A percentile compares a stretch with the other conserved stretches of the same genome.
These are phyloP conservation scores for Juncus inflexus DNA, from an alignment of 176 grass and related monocot species.

Conservation along the genomic window DNA sequence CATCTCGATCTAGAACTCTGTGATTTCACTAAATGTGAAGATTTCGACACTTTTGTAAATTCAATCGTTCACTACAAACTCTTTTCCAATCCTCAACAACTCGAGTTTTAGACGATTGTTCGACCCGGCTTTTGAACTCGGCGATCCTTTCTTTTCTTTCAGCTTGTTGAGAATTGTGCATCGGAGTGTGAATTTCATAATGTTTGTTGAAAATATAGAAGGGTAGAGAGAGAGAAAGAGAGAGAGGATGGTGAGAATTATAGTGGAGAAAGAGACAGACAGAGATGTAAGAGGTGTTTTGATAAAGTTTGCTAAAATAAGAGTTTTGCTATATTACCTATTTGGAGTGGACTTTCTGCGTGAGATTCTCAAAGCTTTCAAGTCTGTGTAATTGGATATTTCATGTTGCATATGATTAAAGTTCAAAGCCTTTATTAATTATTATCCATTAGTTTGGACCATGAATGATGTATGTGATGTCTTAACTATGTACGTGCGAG, in stretches of 20 bases:
- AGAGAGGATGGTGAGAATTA: background rate
- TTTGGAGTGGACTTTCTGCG: background rate
- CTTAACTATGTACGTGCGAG: no score
- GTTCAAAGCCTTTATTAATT: no score
- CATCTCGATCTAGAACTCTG: background rate
- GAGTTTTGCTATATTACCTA: constrained; percentile 20
- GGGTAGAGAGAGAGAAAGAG: background rate
- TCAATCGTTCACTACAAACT: background rate
- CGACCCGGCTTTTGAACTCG: no score
- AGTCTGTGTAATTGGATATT: no score
- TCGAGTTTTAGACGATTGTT: no score
- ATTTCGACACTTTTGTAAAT: constrained; percentile 8
- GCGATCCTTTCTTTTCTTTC: background rate
- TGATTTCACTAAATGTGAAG: background rate
- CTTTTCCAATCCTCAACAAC: no score
- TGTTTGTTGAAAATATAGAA: background rate
- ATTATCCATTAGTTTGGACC: no score
- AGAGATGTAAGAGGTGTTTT: background rate
- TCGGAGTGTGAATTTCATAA: background rate
- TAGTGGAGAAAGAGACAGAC: constrained; percentile 16
- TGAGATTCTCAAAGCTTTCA: background rate
- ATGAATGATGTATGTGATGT: no score
- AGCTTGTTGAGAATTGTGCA: background rate
- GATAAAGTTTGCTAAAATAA: constrained; percentile 18
- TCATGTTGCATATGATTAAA: no score